Conservation (phyloP, 257 asterid species). For the Ligustrum vulgare region DNA sequence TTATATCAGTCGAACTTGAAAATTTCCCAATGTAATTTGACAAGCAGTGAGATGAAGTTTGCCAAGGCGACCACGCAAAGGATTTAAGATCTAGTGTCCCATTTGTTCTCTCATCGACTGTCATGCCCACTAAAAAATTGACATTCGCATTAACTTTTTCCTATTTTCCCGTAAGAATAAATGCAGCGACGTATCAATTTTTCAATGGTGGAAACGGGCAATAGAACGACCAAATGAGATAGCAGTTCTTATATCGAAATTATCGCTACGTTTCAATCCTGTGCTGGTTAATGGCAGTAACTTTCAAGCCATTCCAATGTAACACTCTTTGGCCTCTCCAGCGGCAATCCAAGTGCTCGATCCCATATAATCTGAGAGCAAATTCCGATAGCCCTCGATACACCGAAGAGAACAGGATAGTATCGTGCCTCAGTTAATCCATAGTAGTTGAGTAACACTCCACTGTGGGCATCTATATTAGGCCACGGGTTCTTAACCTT, state of each 20-base stretch:
- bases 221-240: no score
- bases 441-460: constrained; percentile 75
- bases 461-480: constrained; percentile 93
- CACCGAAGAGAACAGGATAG: constrained; percentile 95
- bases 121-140: no score
- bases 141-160: no score
- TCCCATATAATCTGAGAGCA: constrained; percentile 68
- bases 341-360: not conserved
- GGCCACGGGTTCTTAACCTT: constrained; percentile 92
- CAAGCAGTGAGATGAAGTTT: no score
- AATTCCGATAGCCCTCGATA: constrained; percentile 91
- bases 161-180: no score
- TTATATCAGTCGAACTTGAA: no score
- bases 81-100: no score
- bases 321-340: constrained; percentile 26
- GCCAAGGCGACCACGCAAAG: no score
- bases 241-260: no score
- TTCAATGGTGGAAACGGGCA: no score
- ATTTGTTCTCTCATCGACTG: no score
- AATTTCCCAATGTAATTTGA: not conserved
- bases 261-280: not conserved
- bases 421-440: constrained; percentile 80
- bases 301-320: constrained; percentile 68
- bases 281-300: constrained; percentile 49
- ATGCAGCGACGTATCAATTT: no score